Base-by-base conservation (phyloP, 2,329 filamentous ascomycete species). In the Graphium sp. region DNA sequence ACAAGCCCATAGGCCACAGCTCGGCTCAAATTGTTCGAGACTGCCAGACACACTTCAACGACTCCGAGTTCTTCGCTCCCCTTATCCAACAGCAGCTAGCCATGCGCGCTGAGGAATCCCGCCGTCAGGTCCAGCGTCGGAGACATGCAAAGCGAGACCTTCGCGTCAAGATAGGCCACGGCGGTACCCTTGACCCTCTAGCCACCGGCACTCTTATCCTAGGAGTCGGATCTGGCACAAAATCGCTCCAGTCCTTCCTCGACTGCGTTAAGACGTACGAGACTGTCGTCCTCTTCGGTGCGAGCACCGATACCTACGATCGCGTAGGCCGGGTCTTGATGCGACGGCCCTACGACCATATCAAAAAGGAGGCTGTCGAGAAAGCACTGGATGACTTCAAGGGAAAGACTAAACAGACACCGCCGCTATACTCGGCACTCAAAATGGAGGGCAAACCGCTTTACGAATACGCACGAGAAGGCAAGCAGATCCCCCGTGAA, bases 401-500 rank as follows among this genome's bases (percentile, higher is more conserved):
- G 22, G 89, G 89, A 11, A 77, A 77, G 40, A 83, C 83, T 42
- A 74, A 80, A 58, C 89, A 98, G 58, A 74, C 81, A 39, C 89
- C 89, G 21, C 87, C 87, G 5, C 69, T 98, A 13, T 98, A 85
- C 52, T 93, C 83, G 18, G 89, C 89, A 7, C 61, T 95, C 35
- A 85, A 87, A 50, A 82, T 94, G 50, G 71, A 94, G 39, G 89
- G 89, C 3, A 94, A 94, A 59, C 79, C 82, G 19, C 62, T 94
- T 27, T 98, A 98, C 48, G 85, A 98, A 53, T 95, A 95, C 51
- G 89, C 89, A 13, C 67, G 89, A 27, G 82, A 85, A 48, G 89
- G 89, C 11, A 83, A 78, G 44, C 71, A 81, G 20, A 75, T 93
- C 11, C 89, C 89, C 0, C 62, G 77, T 32, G 78, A 92, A 48